Percentiles rank a stretch among this genome's conserved stretches.
These are phyloP conservation scores for Porcisia deanei DNA, from an alignment of 208 protist genomes.

Conservation along the genomic window DNA sequence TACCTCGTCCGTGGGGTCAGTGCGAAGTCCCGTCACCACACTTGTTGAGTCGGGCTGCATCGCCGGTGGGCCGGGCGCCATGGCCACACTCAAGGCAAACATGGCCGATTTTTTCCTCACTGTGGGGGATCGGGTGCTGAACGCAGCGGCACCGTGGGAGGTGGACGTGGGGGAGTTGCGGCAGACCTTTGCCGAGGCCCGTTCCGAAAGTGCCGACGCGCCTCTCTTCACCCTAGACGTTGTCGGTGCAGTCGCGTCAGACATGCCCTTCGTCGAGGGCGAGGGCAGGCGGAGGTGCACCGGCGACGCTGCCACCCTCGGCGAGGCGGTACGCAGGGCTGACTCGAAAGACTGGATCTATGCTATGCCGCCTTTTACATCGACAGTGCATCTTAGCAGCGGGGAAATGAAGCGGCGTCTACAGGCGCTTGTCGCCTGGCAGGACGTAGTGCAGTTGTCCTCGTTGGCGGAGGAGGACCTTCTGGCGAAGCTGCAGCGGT, in stretches of 20 bases:
- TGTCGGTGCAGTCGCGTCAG: slow-evolving; percentile 14
- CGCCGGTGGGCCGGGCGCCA: neutral
- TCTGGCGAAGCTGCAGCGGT: slow-evolving; percentile 17
- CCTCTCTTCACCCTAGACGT: slow-evolving; percentile 15
- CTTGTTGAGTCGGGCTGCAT: slow-evolving; percentile 30
- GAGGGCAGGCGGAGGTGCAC: slow-evolving; percentile 32
- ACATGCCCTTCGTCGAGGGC: slow-evolving; percentile 50
- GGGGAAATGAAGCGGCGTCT: slow-evolving; percentile 15
- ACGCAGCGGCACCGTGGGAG: slow-evolving; percentile 39
- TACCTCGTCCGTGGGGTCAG: slow-evolving; percentile 55
- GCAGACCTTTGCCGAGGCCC: neutral
- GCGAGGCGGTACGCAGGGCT: slow-evolving; percentile 42
- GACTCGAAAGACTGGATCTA: slow-evolving; percentile 49
- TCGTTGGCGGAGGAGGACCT: slow-evolving; percentile 19
- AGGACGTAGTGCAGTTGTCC: slow-evolving; percentile 16
- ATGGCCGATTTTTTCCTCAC: slow-evolving; percentile 50
- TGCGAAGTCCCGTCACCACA: slow-evolving; percentile 77
- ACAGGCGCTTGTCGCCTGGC: slow-evolving; percentile 1
- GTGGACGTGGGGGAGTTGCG: slow-evolving; percentile 8
- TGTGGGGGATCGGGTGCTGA: slow-evolving; percentile 31
- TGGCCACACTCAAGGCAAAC: slow-evolving; percentile 23
- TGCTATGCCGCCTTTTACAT: slow-evolving; percentile 72
- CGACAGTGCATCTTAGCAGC: slow-evolving; percentile 29
- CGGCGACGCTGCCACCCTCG: slow-evolving; percentile 38
- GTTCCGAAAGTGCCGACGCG: neutral